Conservation (phyloP, 2,329 filamentous ascomycete genomes). For the Colletotrichum liaoningense region DNA sequence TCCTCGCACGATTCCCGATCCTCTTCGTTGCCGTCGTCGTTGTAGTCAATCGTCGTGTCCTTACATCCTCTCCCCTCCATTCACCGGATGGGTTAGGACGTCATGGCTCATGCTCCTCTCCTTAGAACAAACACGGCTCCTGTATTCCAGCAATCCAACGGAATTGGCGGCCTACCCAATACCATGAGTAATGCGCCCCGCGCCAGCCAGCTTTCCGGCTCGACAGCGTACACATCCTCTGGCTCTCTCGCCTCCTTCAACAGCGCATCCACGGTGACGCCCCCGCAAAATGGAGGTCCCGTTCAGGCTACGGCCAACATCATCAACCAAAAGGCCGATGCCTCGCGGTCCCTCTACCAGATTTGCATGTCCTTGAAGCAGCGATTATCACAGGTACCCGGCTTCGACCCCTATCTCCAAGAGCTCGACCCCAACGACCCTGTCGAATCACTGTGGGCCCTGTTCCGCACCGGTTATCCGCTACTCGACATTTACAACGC, state of each 20-base stretch:
- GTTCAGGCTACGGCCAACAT: constrained; percentile 89
- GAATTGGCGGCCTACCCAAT: constrained; percentile 57
- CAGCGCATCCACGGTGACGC: constrained; percentile 54
- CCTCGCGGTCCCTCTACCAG: constrained; percentile 91
- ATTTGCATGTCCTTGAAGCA: constrained; percentile 89
- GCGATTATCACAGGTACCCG: constrained; percentile 84
- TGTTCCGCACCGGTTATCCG: constrained; percentile 85
- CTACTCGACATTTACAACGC: constrained; percentile 91
- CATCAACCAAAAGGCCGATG: constrained; percentile 96
- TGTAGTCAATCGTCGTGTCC: neutral
- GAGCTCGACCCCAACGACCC: constrained; percentile 80
- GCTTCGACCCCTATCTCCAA: constrained; percentile 80
- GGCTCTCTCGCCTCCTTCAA: constrained; percentile 63
- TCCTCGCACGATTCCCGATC: constrained; percentile 16
- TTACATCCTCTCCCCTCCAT: constrained; percentile 17
- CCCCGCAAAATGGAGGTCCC: constrained; percentile 64
- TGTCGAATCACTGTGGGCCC: constrained; percentile 90
- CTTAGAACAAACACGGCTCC: constrained; percentile 69
- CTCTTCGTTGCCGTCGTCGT: neutral
- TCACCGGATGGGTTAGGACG: constrained; percentile 56
- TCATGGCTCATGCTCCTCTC: constrained; percentile 70
- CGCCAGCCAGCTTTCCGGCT: constrained; percentile 72
- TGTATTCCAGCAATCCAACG: constrained; percentile 62
- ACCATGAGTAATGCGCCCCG: constrained; percentile 66
- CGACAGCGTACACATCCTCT: constrained; percentile 65